Conservation (phyloP, 805 yeast genomes). For the Cyberlindnera maritima region DNA sequence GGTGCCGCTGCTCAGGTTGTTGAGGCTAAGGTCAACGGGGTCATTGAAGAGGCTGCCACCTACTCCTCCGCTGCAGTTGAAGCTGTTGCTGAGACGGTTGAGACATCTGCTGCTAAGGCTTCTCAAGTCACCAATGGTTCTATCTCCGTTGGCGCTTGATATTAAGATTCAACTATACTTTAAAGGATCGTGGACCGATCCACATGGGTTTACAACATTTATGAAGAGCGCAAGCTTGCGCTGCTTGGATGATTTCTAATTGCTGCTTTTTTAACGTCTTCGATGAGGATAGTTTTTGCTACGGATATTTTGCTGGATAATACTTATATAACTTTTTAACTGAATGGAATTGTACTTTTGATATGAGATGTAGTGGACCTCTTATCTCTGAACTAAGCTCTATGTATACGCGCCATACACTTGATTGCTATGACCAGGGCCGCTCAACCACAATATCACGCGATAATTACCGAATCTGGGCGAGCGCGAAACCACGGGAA, state of each 20-base stretch:
- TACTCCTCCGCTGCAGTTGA: constrained; percentile 3
- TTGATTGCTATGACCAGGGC: too few relatives aligned
- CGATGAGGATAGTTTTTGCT: background rate
- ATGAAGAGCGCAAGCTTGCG: too few relatives aligned
- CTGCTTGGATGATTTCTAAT: too few relatives aligned
- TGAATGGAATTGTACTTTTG: too few relatives aligned
- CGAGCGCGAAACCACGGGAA: too few relatives aligned
- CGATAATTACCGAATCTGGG: too few relatives aligned
- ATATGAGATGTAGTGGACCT: too few relatives aligned
- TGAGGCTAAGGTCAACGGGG: constrained; percentile 8
- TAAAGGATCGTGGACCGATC: too few relatives aligned
- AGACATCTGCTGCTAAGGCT: constrained; percentile 6
- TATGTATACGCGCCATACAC: too few relatives aligned
- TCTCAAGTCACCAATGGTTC: background rate
- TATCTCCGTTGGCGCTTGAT: constrained; percentile 12
- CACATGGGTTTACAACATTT: background rate
- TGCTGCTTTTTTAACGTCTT: too few relatives aligned
- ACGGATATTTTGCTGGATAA: background rate
- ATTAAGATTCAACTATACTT: too few relatives aligned
- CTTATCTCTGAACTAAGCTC: background rate
- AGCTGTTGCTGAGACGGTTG: constrained; percentile 6
- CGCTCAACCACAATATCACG: too few relatives aligned
- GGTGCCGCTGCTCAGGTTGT: constrained; percentile 3
- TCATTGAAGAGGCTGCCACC: background rate
- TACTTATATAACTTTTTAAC: background rate